These are phyloP conservation scores for Cardamine resedifolia DNA, from an alignment of 345 rosid genomes.

Conservation along the genomic window DNA sequence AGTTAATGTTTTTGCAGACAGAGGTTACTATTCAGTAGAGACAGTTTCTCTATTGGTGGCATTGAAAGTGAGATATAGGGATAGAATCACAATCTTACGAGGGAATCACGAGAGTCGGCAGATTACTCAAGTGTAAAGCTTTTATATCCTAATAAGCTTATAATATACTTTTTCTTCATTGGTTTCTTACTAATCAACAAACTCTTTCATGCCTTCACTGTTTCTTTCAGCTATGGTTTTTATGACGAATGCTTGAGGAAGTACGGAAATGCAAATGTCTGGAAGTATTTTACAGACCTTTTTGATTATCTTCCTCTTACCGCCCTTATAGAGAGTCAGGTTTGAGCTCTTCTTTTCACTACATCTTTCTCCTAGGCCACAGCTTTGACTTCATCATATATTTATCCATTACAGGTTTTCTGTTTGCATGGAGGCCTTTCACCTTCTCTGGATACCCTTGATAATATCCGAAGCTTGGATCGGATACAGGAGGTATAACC, in stretches of 20 bases:
- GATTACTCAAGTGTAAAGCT: slow-evolving; percentile 99
- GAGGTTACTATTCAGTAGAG: slow-evolving; percentile 98
- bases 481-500: slow-evolving; percentile 77
- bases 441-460: slow-evolving; percentile 83
- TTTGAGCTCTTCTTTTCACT: slow-evolving; percentile 29
- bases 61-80: slow-evolving; percentile 92
- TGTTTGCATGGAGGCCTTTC: slow-evolving; percentile 94
- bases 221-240: slow-evolving; percentile 45
- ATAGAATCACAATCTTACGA: slow-evolving; percentile 90
- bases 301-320: slow-evolving; percentile 93
- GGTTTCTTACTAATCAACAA: too few species aligned
- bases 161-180: too few species aligned
- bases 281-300: slow-evolving; percentile 92
- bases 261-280: slow-evolving; percentile 79
- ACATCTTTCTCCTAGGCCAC: background rate
- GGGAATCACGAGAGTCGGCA: slow-evolving; percentile 99
- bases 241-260: slow-evolving; percentile 45
- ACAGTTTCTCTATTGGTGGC: slow-evolving; percentile 97
- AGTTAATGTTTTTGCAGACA: slow-evolving; percentile 55
- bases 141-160: background rate
- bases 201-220: too few species aligned
- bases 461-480: slow-evolving; percentile 76
- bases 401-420: slow-evolving; percentile 44
- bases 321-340: slow-evolving; percentile 96
- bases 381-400: background rate